phyloP scores from a whole-genome alignment of 192 early-diverging fungal genomes.

The Backusella australiensis region DNA sequence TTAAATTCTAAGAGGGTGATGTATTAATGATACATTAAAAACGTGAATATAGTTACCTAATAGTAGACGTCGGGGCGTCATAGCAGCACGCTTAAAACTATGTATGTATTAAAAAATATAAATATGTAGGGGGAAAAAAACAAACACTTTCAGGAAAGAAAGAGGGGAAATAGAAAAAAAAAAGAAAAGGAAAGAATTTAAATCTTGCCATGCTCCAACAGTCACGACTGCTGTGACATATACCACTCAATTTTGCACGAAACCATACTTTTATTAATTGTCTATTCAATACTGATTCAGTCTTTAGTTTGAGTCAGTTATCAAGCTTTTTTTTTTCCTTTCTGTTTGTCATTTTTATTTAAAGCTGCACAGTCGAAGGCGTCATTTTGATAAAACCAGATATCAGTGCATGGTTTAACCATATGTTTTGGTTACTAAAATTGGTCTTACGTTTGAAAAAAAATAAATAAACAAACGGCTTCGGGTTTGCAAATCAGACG shows the following conservation, averaged over 20 bases:
- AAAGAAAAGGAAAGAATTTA: not conserved
- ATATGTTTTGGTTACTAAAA: too few relatives aligned
- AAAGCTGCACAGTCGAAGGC: too few relatives aligned
- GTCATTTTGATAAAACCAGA: too few relatives aligned
- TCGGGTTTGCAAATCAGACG: too few relatives aligned
- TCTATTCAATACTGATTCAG: too few relatives aligned
- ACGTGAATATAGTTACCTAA: not conserved
- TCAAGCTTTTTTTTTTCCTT: too few relatives aligned
- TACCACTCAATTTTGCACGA: not conserved
- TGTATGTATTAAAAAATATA: not conserved
- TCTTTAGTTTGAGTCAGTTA: too few relatives aligned
- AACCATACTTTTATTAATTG: not conserved
- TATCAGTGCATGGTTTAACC: too few relatives aligned
- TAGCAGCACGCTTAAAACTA: not conserved
- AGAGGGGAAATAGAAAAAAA: not conserved
- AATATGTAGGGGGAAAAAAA: not conserved
- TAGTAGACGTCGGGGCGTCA: not conserved
- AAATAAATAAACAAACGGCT: too few relatives aligned
- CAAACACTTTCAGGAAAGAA: not conserved
- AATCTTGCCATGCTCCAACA: not conserved
- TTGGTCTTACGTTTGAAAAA: too few relatives aligned
- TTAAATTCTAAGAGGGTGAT: not conserved
- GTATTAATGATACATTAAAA: not conserved
- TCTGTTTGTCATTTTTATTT: too few relatives aligned
- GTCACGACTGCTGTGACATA: not conserved